Conservation (phyloP, 176 grass and related monocot genomes). For the Oryza glaberrima region DNA sequence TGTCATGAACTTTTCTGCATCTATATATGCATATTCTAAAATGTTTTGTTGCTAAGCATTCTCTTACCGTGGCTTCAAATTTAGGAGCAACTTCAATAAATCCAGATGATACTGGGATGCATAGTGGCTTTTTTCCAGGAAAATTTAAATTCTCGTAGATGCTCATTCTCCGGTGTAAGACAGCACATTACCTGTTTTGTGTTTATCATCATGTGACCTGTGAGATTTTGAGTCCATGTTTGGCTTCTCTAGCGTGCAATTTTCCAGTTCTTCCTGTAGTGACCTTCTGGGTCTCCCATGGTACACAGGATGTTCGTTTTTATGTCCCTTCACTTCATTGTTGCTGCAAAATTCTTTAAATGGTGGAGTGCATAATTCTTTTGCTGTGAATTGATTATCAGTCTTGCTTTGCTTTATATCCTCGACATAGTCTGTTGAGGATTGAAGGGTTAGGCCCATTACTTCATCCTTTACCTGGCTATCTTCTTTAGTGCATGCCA, state of each 20-base stretch:
- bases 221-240: conserved; percentile 43
- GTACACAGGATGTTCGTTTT: conserved; percentile 31
- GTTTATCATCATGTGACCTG: conserved; percentile 44
- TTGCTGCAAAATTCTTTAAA: conserved; percentile 37
- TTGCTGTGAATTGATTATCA: conserved; percentile 39
- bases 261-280: conserved; percentile 34
- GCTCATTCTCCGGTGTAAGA: conserved; percentile 20
- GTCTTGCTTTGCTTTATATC: conserved; percentile 37
- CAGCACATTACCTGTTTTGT: conserved; percentile 60
- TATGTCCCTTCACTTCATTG: conserved; percentile 26
- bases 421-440: conserved; percentile 29
- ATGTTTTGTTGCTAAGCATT: conserved; percentile 14
- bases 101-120: conserved; percentile 33
- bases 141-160: conserved; percentile 15
- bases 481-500: conserved; percentile 39
- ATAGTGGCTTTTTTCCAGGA: not conserved
- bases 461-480: conserved; percentile 34
- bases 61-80: conserved; percentile 22
- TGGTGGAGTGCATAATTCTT: conserved; percentile 31
- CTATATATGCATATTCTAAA: conserved; percentile 16
- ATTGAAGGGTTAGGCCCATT: not conserved
- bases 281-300: conserved; percentile 46
- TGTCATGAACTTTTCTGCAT: conserved; percentile 18
- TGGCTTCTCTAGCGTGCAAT: conserved; percentile 37
- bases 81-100: conserved; percentile 13